Evolutionary conservation across 148 eudicot species (phyloP), one percentile per base, ranked within the genome.

Genomic region (Diospyros lotus): DNA sequence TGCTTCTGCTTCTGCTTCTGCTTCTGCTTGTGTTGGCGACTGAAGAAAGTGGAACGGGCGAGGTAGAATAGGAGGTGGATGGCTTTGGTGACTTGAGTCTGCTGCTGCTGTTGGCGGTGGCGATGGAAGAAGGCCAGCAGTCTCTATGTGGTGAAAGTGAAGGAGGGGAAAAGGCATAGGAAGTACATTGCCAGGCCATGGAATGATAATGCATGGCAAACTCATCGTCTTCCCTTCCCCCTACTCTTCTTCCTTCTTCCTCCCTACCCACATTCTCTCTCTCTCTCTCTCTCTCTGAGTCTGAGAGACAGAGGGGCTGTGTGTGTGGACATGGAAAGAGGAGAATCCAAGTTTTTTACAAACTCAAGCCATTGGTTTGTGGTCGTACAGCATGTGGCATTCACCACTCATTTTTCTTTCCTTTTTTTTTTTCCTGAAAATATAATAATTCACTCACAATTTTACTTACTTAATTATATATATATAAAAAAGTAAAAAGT

Each of bases 121-220:
- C 53, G 52, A 52, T 63, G 64, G n/a, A 76, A 60, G 58, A 71
- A 59, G 1, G 9, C 28, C 28, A 28, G 28, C 28, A 28, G 48
- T 45, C 54, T 41, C 38, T 58, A 14, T 46, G 15, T n/a, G 73
- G 56, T 41, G 73, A 76, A 18, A 79, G 48, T 59, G 80, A 58
- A 58, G n/a, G n/a, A 14, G 61, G 40, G 61, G 75, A 60, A 15
- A 58, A 58, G n/a, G 61, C 61, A 60, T 46, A 28, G 8, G 64
- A 54, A 54, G 76, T 52, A 58, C 56, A 56, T 39, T 71, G 79
- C 46, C 66, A 59, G 79, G 83, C 83, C 83, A 80, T 80, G 73
- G 83, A 72, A 67, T 28, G 28, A 28, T 28, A 28, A 28, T 55
- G 79, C 66, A 80, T 56, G 5, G 44, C 52, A 72, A 17, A 58